Base-by-base conservation (phyloP, 257 asterid genomes). In the Ocimum tenuiflorum region DNA sequence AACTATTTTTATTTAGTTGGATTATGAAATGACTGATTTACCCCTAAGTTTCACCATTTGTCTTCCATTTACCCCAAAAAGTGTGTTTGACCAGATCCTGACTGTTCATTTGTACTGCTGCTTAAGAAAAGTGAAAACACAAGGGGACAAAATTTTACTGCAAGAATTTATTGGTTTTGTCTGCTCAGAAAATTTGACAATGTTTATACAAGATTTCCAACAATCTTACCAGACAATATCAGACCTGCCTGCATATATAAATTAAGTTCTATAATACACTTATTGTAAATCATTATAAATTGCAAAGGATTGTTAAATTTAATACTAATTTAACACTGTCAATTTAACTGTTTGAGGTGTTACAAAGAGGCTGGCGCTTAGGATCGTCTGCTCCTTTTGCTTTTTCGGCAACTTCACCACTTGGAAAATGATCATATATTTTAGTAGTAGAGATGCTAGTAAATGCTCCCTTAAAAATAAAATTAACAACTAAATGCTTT, bases 51-150 rank as follows among this genome's bases (percentile, higher is more conserved):
- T 33, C 49, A 36, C 29, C 24, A 12, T 69, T 47, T 75, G 60
- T 68, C 31, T 27, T 50, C 27, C 57, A 58, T 48, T 64, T 35
- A 20, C 70, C 50, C 22, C 42, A 35, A 39, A 55, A 62, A 61
- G 58, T 35, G 53, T 50, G 77, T 65, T 69, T 86, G 88, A 88
- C 96, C 86, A 78, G 83, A 84, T 86, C 81, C 87, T 70, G 70
- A 39, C 46, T n/a, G 0, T 8, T 24, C 43, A 24, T n/a, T 11
- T 47, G 22, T 49, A 39, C 43, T 56, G 65, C 58, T 23, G 12
- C 12, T 5, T 14, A 31, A 31, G 36, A 38, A 54, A 72, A 64
- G 49, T 47, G 41, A 38, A 36, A 48, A 41, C 31, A 1, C 31
- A 51, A 41, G 14, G 23, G 41, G 57, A 27, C 68, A 48, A 18